A percentile compares a stretch with the other conserved stretches of the same genome.
Conservation (phyloP, 192 early-diverging fungal species). For the Backusella psychrophila region DNA sequence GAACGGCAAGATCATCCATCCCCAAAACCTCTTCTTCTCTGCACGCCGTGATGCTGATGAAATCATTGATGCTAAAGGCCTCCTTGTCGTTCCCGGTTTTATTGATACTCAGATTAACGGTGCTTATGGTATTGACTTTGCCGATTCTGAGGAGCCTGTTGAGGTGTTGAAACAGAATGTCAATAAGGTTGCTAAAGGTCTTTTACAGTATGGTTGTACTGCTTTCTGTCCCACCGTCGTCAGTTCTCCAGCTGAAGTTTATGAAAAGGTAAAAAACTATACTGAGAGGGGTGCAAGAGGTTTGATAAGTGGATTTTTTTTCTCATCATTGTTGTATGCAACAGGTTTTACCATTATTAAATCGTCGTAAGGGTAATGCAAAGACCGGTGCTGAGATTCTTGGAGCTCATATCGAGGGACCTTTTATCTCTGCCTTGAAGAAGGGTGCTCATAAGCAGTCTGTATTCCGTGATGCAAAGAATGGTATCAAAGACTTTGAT, state of each 20-base stretch:
- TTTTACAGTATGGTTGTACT: slow-evolving; percentile 78
- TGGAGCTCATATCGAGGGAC: slow-evolving; percentile 69
- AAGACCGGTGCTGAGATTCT: slow-evolving; percentile 67
- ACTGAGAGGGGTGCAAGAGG: background rate
- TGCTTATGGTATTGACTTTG: slow-evolving; percentile 80
- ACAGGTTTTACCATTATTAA: slow-evolving; percentile 64
- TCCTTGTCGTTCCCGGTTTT: slow-evolving; percentile 73
- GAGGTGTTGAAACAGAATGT: slow-evolving; percentile 63
- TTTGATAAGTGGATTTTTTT: background rate
- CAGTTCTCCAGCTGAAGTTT: slow-evolving; percentile 68
- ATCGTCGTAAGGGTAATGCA: slow-evolving; percentile 60
- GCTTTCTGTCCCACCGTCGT: slow-evolving; percentile 82
- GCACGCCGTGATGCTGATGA: slow-evolving; percentile 61
- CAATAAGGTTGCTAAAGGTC: slow-evolving; percentile 65
- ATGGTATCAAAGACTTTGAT: slow-evolving; percentile 65
- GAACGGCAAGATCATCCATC: slow-evolving; percentile 77
- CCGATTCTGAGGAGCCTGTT: slow-evolving; percentile 44
- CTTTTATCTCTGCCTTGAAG: slow-evolving; percentile 60
- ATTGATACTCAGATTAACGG: slow-evolving; percentile 86
- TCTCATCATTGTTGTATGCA: background rate
- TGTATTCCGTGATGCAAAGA: slow-evolving; percentile 41
- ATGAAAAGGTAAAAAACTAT: slow-evolving; percentile 56
- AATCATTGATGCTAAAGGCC: slow-evolving; percentile 69
- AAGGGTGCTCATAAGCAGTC: slow-evolving; percentile 75
- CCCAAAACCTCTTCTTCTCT: slow-evolving; percentile 68